These are phyloP conservation scores for Leccinum rimulosum DNA, from an alignment of 768 basidiomycete genomes.

Conservation along the genomic window DNA sequence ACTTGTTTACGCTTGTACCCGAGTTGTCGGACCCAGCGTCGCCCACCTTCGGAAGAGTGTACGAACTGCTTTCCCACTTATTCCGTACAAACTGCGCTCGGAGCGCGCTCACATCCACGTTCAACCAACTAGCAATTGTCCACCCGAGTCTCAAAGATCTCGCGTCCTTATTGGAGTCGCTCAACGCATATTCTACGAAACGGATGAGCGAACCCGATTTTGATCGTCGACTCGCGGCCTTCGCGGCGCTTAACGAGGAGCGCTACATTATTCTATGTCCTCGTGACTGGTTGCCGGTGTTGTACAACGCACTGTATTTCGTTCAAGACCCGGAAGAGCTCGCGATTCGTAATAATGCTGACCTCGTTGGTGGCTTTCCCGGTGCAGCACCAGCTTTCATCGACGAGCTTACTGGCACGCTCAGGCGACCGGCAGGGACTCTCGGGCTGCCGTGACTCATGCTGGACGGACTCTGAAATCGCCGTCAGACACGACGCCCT, in stretches of 20 bases:
- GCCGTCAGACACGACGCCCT: conserved; percentile 32
- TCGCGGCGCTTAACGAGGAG: conserved; percentile 69
- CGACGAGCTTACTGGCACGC: conserved; percentile 58
- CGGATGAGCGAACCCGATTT: conserved; percentile 93
- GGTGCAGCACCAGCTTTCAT: conserved; percentile 55
- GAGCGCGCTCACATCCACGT: conserved; percentile 62
- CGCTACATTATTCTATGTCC: conserved; percentile 48
- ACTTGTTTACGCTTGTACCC: conserved; percentile 63
- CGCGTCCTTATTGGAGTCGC: conserved; percentile 53
- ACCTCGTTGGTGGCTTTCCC: conserved; percentile 42
- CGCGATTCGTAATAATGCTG: conserved; percentile 76
- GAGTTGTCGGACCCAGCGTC: conserved; percentile 51
- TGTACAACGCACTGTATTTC: conserved; percentile 81
- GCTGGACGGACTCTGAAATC: conserved; percentile 25
- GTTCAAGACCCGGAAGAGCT: conserved; percentile 90
- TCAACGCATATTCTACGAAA: conserved; percentile 85
- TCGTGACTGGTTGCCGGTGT: conserved; percentile 74
- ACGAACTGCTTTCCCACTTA: conserved; percentile 66
- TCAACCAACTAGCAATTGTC: conserved; percentile 45
- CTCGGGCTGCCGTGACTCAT: not conserved
- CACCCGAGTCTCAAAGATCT: conserved; percentile 45
- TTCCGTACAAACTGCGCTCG: conserved; percentile 76
- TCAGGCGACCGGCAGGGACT: conserved; percentile 6
- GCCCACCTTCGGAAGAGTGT: conserved; percentile 48
- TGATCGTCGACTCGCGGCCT: conserved; percentile 76